Conservation (phyloP, 2,329 filamentous ascomycete species). For the Aspergillus niger region DNA sequence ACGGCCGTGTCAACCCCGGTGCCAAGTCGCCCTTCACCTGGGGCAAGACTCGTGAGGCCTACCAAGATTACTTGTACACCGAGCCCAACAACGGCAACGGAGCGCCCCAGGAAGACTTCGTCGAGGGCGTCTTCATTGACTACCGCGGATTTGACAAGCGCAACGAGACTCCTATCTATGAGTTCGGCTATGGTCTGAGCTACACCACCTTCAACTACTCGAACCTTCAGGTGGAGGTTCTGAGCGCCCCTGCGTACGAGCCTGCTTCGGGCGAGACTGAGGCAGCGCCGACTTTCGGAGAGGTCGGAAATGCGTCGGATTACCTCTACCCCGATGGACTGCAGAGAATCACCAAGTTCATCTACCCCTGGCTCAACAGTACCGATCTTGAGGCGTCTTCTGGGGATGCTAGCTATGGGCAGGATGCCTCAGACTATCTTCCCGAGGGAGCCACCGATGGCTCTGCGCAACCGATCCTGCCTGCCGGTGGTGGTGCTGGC, state of each 20-base stretch:
- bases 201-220: slow-evolving; percentile 66
- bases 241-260: slow-evolving; percentile 52
- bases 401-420: slow-evolving; percentile 57
- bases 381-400: slow-evolving; percentile 57
- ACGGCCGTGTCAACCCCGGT: slow-evolving; percentile 65
- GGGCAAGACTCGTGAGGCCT: slow-evolving; percentile 55
- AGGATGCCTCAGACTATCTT: slow-evolving; percentile 51
- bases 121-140: slow-evolving; percentile 63
- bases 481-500: slow-evolving; percentile 61
- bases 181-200: slow-evolving; percentile 63
- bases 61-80: slow-evolving; percentile 60
- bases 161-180: slow-evolving; percentile 60
- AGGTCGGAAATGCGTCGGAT: slow-evolving; percentile 49
- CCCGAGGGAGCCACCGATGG: slow-evolving; percentile 55
- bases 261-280: slow-evolving; percentile 56
- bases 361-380: slow-evolving; percentile 66
- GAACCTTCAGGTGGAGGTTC: slow-evolving; percentile 53
- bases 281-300: slow-evolving; percentile 57
- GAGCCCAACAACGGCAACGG: slow-evolving; percentile 58
- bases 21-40: slow-evolving; percentile 65
- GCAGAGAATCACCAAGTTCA: slow-evolving; percentile 55
- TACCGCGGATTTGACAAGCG: slow-evolving; percentile 57
- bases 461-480: slow-evolving; percentile 57
- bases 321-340: slow-evolving; percentile 60
- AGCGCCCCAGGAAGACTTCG: slow-evolving; percentile 62